Conservation (phyloP, 148 eudicot species). For the Amaranthus cruentus region DNA sequence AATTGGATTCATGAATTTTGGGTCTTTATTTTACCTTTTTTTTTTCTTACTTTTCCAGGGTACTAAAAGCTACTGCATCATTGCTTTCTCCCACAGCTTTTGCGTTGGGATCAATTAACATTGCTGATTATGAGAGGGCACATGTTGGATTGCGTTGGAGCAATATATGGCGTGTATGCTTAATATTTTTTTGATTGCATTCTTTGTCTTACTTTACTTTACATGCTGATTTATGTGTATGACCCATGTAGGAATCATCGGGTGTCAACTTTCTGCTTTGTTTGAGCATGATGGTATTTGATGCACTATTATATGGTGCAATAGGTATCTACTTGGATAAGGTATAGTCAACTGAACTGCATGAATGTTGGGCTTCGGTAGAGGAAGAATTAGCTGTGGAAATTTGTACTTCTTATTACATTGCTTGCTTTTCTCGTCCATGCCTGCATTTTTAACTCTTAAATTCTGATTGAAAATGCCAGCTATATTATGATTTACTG, state of each 20-base stretch:
- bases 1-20: neutral
- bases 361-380: too few relatives aligned
- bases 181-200: slow-evolving; percentile 1
- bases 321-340: slow-evolving; percentile 84
- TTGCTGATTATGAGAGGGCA: slow-evolving; percentile 98
- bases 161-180: slow-evolving; percentile 89
- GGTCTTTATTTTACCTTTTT: neutral
- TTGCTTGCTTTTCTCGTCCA: neutral
- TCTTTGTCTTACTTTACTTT: neutral
- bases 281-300: slow-evolving; percentile 87
- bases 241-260: slow-evolving; percentile 65
- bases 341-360: slow-evolving; percentile 40
- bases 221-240: slow-evolving; percentile 12
- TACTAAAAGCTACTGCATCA: slow-evolving; percentile 69
- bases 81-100: slow-evolving; percentile 98
- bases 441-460: slow-evolving; percentile 2
- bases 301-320: slow-evolving; percentile 64
- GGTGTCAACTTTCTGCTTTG: slow-evolving; percentile 84
- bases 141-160: slow-evolving; percentile 99
- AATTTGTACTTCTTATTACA: neutral
- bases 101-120: slow-evolving; percentile 91
- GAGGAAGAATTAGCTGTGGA: neutral
- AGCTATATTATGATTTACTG: neutral
- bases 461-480: neutral
- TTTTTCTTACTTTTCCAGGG: slow-evolving; percentile 39